phyloP scores from a whole-genome alignment of 1,139 yeast species.

The Magnusiomyces fungicola region DNA sequence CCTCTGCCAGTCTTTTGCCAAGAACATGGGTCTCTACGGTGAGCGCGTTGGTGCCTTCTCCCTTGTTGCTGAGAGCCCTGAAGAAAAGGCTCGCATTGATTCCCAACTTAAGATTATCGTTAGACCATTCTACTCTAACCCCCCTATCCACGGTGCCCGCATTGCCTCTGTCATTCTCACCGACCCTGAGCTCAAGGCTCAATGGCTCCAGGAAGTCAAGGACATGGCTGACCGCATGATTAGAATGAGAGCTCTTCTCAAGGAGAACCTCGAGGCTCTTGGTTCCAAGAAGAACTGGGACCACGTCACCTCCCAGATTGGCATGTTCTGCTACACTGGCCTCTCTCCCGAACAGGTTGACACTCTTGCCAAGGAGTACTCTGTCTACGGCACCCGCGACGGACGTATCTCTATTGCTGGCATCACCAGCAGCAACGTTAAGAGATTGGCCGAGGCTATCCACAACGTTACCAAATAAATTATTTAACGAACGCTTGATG shows the following conservation, averaged over 20 bases:
- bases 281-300: constrained; percentile 90
- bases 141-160: constrained; percentile 95
- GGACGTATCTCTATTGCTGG: constrained; percentile 97
- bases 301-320: constrained; percentile 85
- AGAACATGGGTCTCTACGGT: constrained; percentile 96
- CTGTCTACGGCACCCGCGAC: constrained; percentile 56
- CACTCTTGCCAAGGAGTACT: constrained; percentile 69
- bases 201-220: constrained; percentile 81
- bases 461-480: constrained; percentile 33
- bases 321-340: constrained; percentile 97
- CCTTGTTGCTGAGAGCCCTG: constrained; percentile 33
- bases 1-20: constrained; percentile 93
- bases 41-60: constrained; percentile 93
- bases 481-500: no score
- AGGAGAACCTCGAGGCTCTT: constrained; percentile 52
- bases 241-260: constrained; percentile 64
- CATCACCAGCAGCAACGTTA: constrained; percentile 71
- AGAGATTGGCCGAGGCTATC: constrained; percentile 72
- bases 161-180: constrained; percentile 72
- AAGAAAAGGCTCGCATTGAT: constrained; percentile 39
- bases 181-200: constrained; percentile 54
- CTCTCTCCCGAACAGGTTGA: constrained; percentile 71
- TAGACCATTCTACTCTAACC: constrained; percentile 84
- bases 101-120: constrained; percentile 76
- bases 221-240: constrained; percentile 85